phyloP scores from a whole-genome alignment of 2,329 filamentous ascomycete genomes.

The Cladophialophora bantiana region DNA sequence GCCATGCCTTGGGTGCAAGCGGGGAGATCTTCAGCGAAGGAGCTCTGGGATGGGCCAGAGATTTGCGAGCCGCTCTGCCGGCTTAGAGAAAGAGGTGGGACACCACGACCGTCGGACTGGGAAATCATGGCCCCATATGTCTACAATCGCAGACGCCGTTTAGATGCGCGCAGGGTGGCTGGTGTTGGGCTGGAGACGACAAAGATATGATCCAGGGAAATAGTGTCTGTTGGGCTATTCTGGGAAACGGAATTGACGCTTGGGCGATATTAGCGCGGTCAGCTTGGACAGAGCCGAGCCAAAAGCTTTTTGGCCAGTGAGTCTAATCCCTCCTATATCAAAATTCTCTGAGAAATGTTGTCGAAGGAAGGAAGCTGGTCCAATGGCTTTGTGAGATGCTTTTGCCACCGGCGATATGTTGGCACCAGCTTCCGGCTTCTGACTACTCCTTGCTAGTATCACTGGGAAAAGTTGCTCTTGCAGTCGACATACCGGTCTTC shows the following conservation, averaged over 20 bases:
- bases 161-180: too few relatives aligned
- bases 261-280: too few relatives aligned
- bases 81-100: background rate
- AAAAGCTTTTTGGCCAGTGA: too few relatives aligned
- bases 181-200: too few relatives aligned
- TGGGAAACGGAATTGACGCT: too few relatives aligned
- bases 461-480: background rate
- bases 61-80: conserved; percentile 10
- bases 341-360: background rate
- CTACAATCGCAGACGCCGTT: background rate
- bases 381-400: too few relatives aligned
- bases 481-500: background rate
- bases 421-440: background rate
- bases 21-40: conserved; percentile 51
- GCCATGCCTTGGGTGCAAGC: conserved; percentile 45
- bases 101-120: background rate
- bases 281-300: too few relatives aligned
- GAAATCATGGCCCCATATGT: background rate
- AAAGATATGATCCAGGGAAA: too few relatives aligned
- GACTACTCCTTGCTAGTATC: background rate
- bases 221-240: too few relatives aligned
- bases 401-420: background rate
- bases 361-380: too few relatives aligned
- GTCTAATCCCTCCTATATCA: background rate
- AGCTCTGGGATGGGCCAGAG: conserved; percentile 13